Evolutionary conservation across 768 basidiomycete genomes (phyloP), one percentile per base, ranked within the genome.

Genomic region (Naematelia aurantialba): DNA sequence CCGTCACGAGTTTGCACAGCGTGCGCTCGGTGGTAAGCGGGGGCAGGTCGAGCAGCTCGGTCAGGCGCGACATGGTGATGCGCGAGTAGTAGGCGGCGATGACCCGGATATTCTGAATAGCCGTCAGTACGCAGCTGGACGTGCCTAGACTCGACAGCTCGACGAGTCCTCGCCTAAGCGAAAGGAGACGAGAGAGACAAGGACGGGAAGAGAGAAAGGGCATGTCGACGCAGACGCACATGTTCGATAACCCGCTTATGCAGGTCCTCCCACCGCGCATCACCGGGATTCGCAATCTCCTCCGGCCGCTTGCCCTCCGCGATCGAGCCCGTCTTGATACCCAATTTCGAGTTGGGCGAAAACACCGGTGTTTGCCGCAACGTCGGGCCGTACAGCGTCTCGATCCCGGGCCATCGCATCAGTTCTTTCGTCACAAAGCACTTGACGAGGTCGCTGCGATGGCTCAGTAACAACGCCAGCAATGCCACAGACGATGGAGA

Each of bases 231-330:
- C n/a, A 39, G 22, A 82, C 88, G 58, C 78, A 94, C 94, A 78
- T 99, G 94, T 78, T 99, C 94, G 58, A 97, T 89, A 31, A 98
- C 90, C 21, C 96, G 86, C 27, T 87, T 89, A 72, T 98, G 94
- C 25, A 99, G 81, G 70, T 94, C 91, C 71, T 96, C 89, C 91
- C 92, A 98, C 60, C 89, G 83, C 67, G 89, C 87, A 25, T 79
- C 79, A 11, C 81, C 81, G 0, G 71, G 68, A 46, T 65, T 62
- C 27, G 69, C 72, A 11, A 63, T 66, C 45, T 76, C 70, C 29
- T 71, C 73, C 29, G 67, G 61, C 45, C 76, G 70, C 52, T 75
- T 70, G 1, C 58, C 68, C 49, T 66, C 66, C 5, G 66, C 64
- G 17, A 55, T 60, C 1, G 70, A 55, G 1, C 76, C 74, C 11